phyloP scores from a whole-genome alignment of 1,139 yeast genomes.

The Blastobotrys ciferrii region DNA sequence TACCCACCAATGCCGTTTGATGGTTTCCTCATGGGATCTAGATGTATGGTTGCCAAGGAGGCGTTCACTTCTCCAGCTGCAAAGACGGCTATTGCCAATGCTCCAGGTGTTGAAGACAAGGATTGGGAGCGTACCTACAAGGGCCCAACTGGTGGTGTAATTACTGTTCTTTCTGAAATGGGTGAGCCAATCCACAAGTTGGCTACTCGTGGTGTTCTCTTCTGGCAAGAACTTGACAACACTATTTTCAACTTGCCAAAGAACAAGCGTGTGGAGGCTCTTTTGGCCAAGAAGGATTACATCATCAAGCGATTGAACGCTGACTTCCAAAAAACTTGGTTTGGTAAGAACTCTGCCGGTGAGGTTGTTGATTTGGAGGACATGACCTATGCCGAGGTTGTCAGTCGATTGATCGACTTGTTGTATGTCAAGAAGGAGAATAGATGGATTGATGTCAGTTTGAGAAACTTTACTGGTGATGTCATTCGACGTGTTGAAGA shows the following conservation, averaged over 20 bases:
- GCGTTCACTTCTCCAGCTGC: constrained; percentile 93
- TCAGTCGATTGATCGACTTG: constrained; percentile 81
- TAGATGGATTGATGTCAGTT: constrained; percentile 85
- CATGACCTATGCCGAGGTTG: constrained; percentile 93
- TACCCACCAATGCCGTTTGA: constrained; percentile 99
- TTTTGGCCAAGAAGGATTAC: constrained; percentile 79
- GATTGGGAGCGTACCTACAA: constrained; percentile 95
- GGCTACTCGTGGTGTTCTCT: constrained; percentile 95
- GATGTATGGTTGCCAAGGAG: constrained; percentile 97
- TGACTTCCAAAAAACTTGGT: constrained; percentile 98
- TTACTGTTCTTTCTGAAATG: constrained; percentile 97
- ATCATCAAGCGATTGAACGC: constrained; percentile 82
- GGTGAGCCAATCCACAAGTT: constrained; percentile 99
- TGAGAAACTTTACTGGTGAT: constrained; percentile 84
- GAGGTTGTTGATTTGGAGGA: constrained; percentile 86
- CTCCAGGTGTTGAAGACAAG: constrained; percentile 83
- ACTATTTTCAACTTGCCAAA: constrained; percentile 90
- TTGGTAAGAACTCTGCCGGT: constrained; percentile 73
- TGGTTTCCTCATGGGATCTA: constrained; percentile 93
- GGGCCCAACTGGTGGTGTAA: constrained; percentile 93
- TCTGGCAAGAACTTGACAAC: constrained; percentile 93
- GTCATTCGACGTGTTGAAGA: constrained; percentile 93
- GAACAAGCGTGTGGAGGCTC: constrained; percentile 78
- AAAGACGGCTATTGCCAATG: constrained; percentile 83
- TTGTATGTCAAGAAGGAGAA: constrained; percentile 76